These are phyloP conservation scores for Chlamydomonas sphaeroides DNA, from an alignment of 139 green algal species.

Conservation along the genomic window DNA sequence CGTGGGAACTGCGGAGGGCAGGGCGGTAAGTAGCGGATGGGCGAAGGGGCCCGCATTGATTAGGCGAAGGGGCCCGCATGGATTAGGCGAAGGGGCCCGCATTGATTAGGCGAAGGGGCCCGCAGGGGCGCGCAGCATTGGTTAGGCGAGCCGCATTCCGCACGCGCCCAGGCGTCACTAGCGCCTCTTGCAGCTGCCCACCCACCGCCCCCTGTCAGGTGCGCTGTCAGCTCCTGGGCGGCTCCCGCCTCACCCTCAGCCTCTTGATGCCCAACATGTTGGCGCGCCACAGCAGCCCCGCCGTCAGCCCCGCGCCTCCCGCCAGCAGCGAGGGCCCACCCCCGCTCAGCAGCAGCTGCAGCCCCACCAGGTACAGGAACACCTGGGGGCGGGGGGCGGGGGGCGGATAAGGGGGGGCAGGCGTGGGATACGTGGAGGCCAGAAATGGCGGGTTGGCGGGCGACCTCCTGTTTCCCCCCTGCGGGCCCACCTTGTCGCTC, in stretches of 20 bases:
- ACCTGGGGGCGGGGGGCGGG: background rate
- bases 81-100: no score
- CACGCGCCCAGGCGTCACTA: no score
- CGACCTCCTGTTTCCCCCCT: background rate
- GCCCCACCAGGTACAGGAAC: constrained; percentile 64
- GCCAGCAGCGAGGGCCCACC: constrained; percentile 43
- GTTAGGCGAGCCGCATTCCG: no score
- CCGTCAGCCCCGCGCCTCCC: constrained; percentile 44
- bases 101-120: no score
- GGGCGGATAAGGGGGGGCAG: no score
- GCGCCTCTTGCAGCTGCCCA: no score
- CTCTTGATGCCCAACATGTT: constrained; percentile 59
- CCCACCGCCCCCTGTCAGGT: background rate
- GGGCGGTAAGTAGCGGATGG: no score
- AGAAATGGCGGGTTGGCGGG: no score
- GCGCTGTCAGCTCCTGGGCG: background rate
- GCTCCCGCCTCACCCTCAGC: background rate
- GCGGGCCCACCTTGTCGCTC: constrained; percentile 75
- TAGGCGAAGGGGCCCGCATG: no score
- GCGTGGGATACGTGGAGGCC: no score
- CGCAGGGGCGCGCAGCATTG: no score
- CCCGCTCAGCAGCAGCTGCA: constrained; percentile 71
- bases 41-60: no score
- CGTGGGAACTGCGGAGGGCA: constrained; percentile 13
- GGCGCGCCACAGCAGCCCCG: constrained; percentile 66